Evolutionary conservation across 2,329 filamentous ascomycete species (phyloP), one percentile per base, ranked within the genome.

Genomic region (Monosporascus ibericus): DNA sequence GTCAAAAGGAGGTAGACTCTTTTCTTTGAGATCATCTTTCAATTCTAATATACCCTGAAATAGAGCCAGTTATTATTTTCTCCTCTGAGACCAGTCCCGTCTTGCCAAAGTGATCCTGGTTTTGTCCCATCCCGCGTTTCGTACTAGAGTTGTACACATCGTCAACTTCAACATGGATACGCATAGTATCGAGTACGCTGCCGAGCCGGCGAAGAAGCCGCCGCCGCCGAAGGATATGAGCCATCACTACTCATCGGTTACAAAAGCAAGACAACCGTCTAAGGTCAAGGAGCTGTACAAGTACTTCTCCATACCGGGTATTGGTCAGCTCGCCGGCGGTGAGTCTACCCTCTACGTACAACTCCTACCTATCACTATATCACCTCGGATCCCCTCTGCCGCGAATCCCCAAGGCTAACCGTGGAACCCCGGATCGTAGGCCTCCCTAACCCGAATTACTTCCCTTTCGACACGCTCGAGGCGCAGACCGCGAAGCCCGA

Each of bases 381-480:
- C 17, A n/a, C 17, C 38, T 39, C 18, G 38, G 38, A 40, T 40
- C 17, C 40, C 27, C 48, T 27, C 49, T 47, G 48, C 27, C 30
- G n/a, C 46, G 40, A 20, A 42, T 22, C 27, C 20, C n/a, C 5
- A 17, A 37, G 25, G 48, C 48, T 57, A 27, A 53, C 44, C 9
- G 40, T 6, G 20, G 8, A 40, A 30, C n/a, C 30, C 18, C 30
- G 47, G 42, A 47, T 14, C 20, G 30, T 57, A 92, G 89, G 90
- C 55, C 80, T 95, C 22, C 92, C 92, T 17, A 86, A 94, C 69
- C 77, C 86, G 39, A 80, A 80, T 53, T 90, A 90, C 72, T 96
- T 96, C 65, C 92, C 92, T 8, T 96, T 88, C 70, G 91, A 96
- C 63, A 94, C 90, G 1, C 82, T 96, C 57, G 90, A 95, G 70